Conservation (phyloP, 345 rosid species). For the Corchorus olitorius region DNA sequence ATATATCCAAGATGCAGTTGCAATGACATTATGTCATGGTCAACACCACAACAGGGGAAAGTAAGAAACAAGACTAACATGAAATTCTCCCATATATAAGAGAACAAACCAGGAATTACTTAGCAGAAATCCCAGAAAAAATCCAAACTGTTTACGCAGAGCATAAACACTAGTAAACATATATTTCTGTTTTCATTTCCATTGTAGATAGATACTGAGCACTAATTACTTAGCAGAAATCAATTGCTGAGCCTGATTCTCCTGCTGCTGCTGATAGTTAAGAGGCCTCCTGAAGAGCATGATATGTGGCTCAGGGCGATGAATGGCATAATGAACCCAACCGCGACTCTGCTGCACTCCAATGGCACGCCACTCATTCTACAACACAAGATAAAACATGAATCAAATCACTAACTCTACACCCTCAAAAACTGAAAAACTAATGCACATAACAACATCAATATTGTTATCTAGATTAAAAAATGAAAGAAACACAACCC, state of each 20-base stretch:
- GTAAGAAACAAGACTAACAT: neutral
- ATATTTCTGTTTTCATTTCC: conserved; percentile 14
- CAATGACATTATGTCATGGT: conserved; percentile 19
- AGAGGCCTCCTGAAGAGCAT: conserved; percentile 95
- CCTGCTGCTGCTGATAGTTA: conserved; percentile 90
- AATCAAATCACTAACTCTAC: neutral
- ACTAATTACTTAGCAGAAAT: conserved; percentile 51
- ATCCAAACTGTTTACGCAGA: conserved; percentile 1
- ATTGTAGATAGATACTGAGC: neutral
- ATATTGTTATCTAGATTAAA: neutral
- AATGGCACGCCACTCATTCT: conserved; percentile 94
- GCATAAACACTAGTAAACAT: neutral
- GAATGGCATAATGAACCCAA: conserved; percentile 96
- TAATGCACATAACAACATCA: neutral
- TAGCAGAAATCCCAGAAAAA: conserved; percentile 3
- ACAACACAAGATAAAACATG: conserved; percentile 2
- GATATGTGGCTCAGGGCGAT: conserved; percentile 97
- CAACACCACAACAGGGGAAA: neutral
- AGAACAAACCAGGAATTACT: conserved; percentile 20
- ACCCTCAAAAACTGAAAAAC: neutral
- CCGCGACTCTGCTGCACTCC: conserved; percentile 99
- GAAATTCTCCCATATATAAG: conserved; percentile 23
- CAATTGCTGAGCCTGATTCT: conserved; percentile 62
- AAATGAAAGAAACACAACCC: neutral
- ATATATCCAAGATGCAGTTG: conserved; percentile 15